Percentiles rank a stretch among this genome's conserved stretches.
These are phyloP conservation scores for Lactarius psammicola DNA, from an alignment of 768 basidiomycete genomes.

Conservation along the genomic window DNA sequence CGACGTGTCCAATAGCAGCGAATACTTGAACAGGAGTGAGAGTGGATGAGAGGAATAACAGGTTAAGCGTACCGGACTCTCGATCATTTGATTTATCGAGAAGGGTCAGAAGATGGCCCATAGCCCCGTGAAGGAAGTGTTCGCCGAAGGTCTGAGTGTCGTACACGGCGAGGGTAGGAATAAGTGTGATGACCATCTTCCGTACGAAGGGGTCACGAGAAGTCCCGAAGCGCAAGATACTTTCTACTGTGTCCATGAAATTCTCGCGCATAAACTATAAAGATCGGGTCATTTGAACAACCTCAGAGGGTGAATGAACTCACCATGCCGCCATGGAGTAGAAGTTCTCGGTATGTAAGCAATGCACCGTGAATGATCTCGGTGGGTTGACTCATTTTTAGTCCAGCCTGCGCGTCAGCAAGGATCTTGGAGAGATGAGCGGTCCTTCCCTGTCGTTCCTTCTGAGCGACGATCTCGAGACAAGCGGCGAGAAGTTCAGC, in stretches of 20 bases:
- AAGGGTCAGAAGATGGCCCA: constrained; percentile 87
- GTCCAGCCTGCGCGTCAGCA: constrained; percentile 79
- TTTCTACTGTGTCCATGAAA: constrained; percentile 84
- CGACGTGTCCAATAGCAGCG: constrained; percentile 94
- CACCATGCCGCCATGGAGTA: constrained; percentile 94
- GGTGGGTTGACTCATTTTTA: constrained; percentile 74
- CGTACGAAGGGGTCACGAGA: constrained; percentile 86
- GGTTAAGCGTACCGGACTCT: constrained; percentile 63
- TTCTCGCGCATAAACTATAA: constrained; percentile 82
- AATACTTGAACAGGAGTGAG: constrained; percentile 57
- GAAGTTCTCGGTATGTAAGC: constrained; percentile 85
- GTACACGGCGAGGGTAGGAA: constrained; percentile 92
- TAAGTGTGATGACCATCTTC: constrained; percentile 92
- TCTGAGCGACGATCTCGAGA: constrained; percentile 76
- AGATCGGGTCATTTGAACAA: constrained; percentile 1
- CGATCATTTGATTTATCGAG: constrained; percentile 88
- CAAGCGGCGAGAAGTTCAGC: constrained; percentile 93
- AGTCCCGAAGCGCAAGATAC: constrained; percentile 83
- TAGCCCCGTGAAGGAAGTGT: constrained; percentile 88
- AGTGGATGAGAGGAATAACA: neutral
- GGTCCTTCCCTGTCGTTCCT: constrained; percentile 65
- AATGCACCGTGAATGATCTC: constrained; percentile 93
- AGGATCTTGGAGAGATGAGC: constrained; percentile 79
- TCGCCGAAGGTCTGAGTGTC: constrained; percentile 91
- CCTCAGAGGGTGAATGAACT: constrained; percentile 33